Base-by-base conservation (phyloP, 768 basidiomycete genomes). In the Megacollybia marginata region DNA sequence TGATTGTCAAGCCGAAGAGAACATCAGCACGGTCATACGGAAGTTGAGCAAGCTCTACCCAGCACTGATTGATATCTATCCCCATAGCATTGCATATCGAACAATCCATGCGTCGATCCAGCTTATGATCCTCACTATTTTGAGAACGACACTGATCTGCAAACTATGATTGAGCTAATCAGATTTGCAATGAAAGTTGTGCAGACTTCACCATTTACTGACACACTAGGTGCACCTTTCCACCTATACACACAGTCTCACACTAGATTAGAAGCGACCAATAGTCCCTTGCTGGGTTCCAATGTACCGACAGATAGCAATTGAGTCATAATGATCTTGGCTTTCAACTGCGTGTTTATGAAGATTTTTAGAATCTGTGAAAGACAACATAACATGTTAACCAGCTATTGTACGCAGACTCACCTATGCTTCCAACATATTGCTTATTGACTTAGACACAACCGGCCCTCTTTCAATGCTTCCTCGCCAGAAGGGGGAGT, bases 1-100 rank as follows among this genome's bases (percentile, higher is more conserved):
- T 69, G 76, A 50, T 76, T 78, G 61, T 85, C 81, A 44, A 84
- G 73, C 81, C 72, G 48, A 5, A 51, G 13, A 48, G 15, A 48
- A 1, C 15, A 44, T 44, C n/a, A 28, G 15, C 28, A 19, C n/a
- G 9, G 5, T 11, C 3, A 40, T 48, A 15, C 44, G 28, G 28
- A 16, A 13, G 40, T 33, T 33, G 20, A 42, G 42, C 28, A 38
- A 44, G n/a, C 34, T 59, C 69, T 55, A 74, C 70, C 80, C 87
- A 89, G 18, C 76, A n/a, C 5, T 13, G 35, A 18, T 11, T 36
- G 35, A 36, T 16, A n/a, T n/a, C 35, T 10, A 8, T 2, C 19
- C 5, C 9, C 11, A 11, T 47, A 2, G 40, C 56, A 57, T 38
- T 35, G 45, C 32, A 48, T 13, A 16, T 53, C 56, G 13, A 44